These are phyloP conservation scores for Vigna radiata DNA, from an alignment of 306 rosid species.

Conservation along the genomic window DNA sequence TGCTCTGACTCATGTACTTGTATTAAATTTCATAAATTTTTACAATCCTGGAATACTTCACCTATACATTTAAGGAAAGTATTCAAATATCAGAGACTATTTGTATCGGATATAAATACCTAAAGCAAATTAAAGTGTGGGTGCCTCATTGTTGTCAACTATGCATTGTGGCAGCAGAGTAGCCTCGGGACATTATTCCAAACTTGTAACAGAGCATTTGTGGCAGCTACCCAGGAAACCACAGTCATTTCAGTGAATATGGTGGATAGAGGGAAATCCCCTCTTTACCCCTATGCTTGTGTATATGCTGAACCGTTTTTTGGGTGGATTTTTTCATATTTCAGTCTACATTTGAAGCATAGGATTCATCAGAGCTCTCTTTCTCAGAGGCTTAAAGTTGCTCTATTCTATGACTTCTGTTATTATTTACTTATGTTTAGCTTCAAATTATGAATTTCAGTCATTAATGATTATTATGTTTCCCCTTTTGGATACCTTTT, in stretches of 20 bases:
- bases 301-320: neutral
- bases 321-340: neutral
- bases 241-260: neutral
- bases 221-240: neutral
- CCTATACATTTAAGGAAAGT: too few relatives aligned
- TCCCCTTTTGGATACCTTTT: neutral
- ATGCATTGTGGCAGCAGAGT: neutral
- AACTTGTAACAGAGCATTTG: neutral
- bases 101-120: too few relatives aligned
- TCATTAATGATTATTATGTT: neutral
- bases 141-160: neutral
- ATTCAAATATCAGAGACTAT: too few relatives aligned
- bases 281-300: neutral
- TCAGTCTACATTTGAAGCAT: neutral
- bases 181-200: neutral
- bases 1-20: neutral
- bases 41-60: too few relatives aligned
- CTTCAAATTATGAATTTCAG: neutral
- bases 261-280: neutral
- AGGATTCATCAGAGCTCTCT: neutral
- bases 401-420: neutral
- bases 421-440: neutral
- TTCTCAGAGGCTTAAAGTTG: constrained; percentile 5
- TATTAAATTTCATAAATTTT: too few relatives aligned
- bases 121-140: too few relatives aligned